These are phyloP conservation scores for Dryadomyces sulphureus DNA, from an alignment of 2,329 filamentous ascomycete genomes.

Conservation along the genomic window DNA sequence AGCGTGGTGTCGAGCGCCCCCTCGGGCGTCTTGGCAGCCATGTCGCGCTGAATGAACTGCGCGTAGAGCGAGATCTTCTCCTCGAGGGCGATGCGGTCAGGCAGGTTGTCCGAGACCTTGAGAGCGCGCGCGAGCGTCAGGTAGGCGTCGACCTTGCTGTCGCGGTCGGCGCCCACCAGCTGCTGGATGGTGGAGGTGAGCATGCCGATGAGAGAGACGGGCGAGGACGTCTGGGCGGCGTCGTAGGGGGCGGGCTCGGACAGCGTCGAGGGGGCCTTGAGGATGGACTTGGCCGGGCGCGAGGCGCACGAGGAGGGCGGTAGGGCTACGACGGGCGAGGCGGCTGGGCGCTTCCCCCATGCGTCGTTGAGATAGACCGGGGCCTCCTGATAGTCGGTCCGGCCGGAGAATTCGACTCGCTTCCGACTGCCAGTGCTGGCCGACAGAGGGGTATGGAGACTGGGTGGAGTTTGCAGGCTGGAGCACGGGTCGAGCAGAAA, in stretches of 20 bases:
- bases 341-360: constrained; percentile 2
- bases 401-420: constrained; percentile 41
- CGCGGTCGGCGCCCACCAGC: constrained; percentile 58
- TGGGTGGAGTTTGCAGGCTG: constrained; percentile 38
- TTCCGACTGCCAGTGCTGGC: constrained; percentile 22
- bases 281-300: constrained; percentile 50
- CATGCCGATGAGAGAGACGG: constrained; percentile 58
- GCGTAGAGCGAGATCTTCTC: constrained; percentile 64
- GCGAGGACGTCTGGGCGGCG: constrained; percentile 20
- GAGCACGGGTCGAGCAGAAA: constrained; percentile 20
- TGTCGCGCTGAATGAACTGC: constrained; percentile 73
- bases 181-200: constrained; percentile 73
- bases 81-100: constrained; percentile 56
- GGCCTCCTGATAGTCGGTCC: constrained; percentile 41
- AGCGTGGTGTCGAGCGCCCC: constrained; percentile 52
- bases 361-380: constrained; percentile 27
- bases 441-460: constrained; percentile 25
- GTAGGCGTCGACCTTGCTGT: constrained; percentile 73
- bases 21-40: constrained; percentile 44
- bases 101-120: constrained; percentile 69
- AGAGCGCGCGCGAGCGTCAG: constrained; percentile 61
- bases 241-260: constrained; percentile 12
- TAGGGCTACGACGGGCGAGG: constrained; percentile 21
- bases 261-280: constrained; percentile 53
- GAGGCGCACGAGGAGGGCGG: constrained; percentile 16